Evolutionary conservation across 139 green algal species (phyloP).

Genomic region (Chlorella sp.): DNA sequence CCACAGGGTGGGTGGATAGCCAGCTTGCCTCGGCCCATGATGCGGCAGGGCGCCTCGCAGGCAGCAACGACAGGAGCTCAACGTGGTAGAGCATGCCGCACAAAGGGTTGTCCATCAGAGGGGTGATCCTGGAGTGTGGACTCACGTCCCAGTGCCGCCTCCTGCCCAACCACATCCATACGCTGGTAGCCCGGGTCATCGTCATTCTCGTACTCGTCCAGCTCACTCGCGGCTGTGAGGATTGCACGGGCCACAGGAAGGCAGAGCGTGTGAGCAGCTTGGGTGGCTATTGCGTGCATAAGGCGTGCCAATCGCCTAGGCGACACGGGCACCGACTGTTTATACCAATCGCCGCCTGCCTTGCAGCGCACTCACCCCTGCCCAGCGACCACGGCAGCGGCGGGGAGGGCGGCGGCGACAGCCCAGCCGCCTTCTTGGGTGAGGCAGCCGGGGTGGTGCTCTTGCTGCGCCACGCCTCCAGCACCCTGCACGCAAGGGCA

Average conservation of each 20-base stretch:
- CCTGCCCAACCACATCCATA: constrained; percentile 46
- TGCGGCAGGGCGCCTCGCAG: too few relatives aligned
- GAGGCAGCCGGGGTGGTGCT: constrained; percentile 38
- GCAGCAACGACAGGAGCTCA: too few relatives aligned
- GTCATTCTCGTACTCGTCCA: constrained; percentile 77
- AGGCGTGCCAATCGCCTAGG: too few relatives aligned
- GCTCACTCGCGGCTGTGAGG: constrained; percentile 13
- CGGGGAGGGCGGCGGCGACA: neutral
- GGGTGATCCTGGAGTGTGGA: too few relatives aligned
- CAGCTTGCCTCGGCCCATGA: too few relatives aligned
- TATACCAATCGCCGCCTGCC: neutral
- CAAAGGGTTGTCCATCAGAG: too few relatives aligned
- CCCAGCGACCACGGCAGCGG: neutral
- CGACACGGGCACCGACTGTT: neutral
- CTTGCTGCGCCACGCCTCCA: constrained; percentile 49
- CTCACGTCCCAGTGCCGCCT: constrained; percentile 31
- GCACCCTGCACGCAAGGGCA: constrained; percentile 20
- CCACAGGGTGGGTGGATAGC: neutral
- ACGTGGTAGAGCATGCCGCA: too few relatives aligned
- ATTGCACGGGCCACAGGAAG: neutral
- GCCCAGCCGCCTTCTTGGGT: constrained; percentile 9
- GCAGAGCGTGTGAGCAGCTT: neutral
- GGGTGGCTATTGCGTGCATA: too few relatives aligned
- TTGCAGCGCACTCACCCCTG: too few relatives aligned
- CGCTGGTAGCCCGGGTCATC: constrained; percentile 76